Conservation (phyloP, 2,329 filamentous ascomycete species). For the Xylaria sp. region DNA sequence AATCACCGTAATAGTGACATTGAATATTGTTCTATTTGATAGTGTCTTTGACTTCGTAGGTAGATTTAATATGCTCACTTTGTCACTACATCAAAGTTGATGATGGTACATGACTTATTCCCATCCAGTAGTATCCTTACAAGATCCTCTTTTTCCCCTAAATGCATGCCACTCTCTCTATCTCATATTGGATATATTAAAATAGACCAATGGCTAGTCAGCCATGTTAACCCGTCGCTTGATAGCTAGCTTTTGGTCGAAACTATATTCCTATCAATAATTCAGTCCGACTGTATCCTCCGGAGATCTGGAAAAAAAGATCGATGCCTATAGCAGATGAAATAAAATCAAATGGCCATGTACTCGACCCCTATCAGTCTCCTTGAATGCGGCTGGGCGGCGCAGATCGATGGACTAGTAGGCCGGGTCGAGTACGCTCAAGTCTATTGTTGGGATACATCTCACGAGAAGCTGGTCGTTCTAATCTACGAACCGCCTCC, state of each 20-base stretch:
- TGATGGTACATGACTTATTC: conserved; percentile 15
- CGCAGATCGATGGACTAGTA: conserved; percentile 16
- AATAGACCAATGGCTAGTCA: background rate
- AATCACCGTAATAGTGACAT: background rate
- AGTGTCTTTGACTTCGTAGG: background rate
- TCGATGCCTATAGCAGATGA: background rate
- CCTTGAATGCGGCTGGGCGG: conserved; percentile 12
- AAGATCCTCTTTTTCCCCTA: conserved; percentile 7
- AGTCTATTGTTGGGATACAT: conserved; percentile 33
- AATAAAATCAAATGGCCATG: background rate
- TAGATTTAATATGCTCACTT: conserved; percentile 8
- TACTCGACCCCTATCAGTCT: background rate
- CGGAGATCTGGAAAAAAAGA: background rate
- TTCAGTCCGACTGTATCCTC: background rate
- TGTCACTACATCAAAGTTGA: background rate
- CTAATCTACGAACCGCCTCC: conserved; percentile 57
- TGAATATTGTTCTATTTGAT: background rate
- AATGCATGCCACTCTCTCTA: conserved; percentile 4
- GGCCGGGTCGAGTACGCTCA: conserved; percentile 25
- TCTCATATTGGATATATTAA: conserved; percentile 1
- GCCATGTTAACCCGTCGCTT: background rate
- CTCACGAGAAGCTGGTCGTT: conserved; percentile 35
- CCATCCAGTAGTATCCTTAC: conserved; percentile 8
- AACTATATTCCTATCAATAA: background rate
- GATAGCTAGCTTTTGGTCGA: background rate